These are phyloP conservation scores for Rhizopogon sp. DNA, from an alignment of 768 basidiomycete genomes.

Conservation along the genomic window DNA sequence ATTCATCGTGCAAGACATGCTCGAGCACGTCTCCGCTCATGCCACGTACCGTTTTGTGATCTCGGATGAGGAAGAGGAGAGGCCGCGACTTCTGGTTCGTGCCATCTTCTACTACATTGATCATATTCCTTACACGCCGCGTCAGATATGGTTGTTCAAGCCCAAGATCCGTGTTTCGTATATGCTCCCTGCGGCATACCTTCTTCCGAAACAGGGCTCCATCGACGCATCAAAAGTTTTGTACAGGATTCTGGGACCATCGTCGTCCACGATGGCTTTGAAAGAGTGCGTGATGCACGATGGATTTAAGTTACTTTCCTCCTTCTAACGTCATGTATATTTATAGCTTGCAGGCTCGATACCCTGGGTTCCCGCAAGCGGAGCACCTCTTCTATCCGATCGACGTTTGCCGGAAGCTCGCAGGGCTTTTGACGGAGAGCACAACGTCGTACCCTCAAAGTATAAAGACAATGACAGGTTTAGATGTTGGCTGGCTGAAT, in stretches of 20 bases:
- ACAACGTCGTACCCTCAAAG: conserved; percentile 70
- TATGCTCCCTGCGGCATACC: conserved; percentile 45
- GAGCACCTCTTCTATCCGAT: conserved; percentile 84
- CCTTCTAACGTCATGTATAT: neutral
- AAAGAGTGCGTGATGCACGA: conserved; percentile 37
- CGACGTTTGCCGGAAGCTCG: conserved; percentile 68
- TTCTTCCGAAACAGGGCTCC: conserved; percentile 57
- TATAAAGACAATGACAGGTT: conserved; percentile 72
- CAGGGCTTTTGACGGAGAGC: conserved; percentile 69
- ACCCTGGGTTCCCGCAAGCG: conserved; percentile 84
- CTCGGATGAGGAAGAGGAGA: conserved; percentile 82
- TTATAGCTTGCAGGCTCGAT: conserved; percentile 54
- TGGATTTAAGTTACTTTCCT: neutral
- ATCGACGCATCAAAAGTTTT: conserved; percentile 79
- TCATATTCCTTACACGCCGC: neutral
- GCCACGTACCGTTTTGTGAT: conserved; percentile 91
- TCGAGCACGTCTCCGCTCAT: conserved; percentile 86
- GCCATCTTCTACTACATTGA: neutral
- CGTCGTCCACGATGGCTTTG: conserved; percentile 46
- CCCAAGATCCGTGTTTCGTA: conserved; percentile 81
- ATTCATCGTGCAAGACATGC: conserved; percentile 90
- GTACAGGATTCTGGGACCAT: conserved; percentile 72
- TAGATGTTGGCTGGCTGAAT: conserved; percentile 78
- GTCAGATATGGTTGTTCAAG: conserved; percentile 92
- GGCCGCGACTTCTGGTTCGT: conserved; percentile 72